Evolutionary conservation across 2,329 filamentous ascomycete species (phyloP), one percentile per base, ranked within the genome.

Genomic region (Coniochaeta sp.): DNA sequence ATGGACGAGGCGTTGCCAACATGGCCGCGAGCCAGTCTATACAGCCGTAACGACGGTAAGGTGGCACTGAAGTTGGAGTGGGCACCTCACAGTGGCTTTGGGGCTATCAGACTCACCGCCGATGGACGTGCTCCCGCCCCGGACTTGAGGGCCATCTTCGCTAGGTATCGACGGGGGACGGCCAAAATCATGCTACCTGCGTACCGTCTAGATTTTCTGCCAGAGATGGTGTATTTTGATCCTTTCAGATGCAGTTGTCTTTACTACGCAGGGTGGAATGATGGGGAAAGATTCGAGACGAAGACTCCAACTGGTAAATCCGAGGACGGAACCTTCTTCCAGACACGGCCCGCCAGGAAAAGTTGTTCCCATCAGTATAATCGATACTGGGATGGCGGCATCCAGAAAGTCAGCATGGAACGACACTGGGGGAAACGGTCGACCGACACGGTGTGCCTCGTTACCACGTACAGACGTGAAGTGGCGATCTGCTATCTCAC

Each of bases 211-310:
- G 43, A 34, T 31, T 34, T 59, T 36, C 44, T 67, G 43, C 66
- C 65, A 24, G 65, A 67, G 60, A 66, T 67, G 64, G 62, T 28
- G 28, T 64, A 61, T 58, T 65, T 66, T 24, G 26, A 12, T 28
- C 57, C 61, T 57, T 31, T 44, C 60, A 50, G 36, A 28, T 58
- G 59, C 57, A 60, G 31, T 4, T 66, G 62, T 28, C 58, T 66
- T 19, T 17, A 62, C 58, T 67, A 66, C 47, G 57, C 63, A 54
- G 50, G 56, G 58, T 6, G 28, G 38, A 54, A 60, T 11, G 57
- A 65, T 28, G 57, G 58, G 28, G 5, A 47, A 14, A 19, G 8
- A 47, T 1, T 11, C 11, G 3, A 7, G 3, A 26, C 43, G 9
- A 47, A 14, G n/a, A n/a, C n/a, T n/a, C n/a, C 43, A 14, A 47